These are phyloP conservation scores for Karstenula rhodostoma DNA, from an alignment of 2,329 filamentous ascomycete species.

Conservation along the genomic window DNA sequence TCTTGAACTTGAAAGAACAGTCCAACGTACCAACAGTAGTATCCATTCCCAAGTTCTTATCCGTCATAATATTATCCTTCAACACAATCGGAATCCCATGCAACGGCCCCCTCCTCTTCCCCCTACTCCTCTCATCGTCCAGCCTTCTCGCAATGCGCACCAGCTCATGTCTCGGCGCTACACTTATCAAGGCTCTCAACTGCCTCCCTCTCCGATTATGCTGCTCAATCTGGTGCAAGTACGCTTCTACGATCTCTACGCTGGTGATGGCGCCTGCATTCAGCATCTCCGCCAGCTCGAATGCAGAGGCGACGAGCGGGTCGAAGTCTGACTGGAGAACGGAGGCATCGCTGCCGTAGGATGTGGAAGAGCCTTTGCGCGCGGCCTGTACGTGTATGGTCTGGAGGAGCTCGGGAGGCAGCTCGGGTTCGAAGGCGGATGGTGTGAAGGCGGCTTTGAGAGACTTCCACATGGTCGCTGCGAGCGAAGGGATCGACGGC, in stretches of 20 bases:
- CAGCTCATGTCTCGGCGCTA: slow-evolving; percentile 48
- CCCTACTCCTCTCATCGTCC: slow-evolving; percentile 50
- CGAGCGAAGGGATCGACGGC: slow-evolving; percentile 5
- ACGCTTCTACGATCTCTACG: slow-evolving; percentile 47
- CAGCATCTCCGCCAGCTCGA: slow-evolving; percentile 42
- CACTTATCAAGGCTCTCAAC: slow-evolving; percentile 48
- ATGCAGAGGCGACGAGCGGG: slow-evolving; percentile 41
- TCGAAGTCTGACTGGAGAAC: slow-evolving; percentile 38
- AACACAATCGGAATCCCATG: slow-evolving; percentile 55
- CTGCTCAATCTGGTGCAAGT: slow-evolving; percentile 45
- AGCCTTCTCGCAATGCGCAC: slow-evolving; percentile 49
- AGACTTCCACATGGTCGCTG: slow-evolving; percentile 34
- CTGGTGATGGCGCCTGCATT: slow-evolving; percentile 40
- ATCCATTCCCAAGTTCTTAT: slow-evolving; percentile 48
- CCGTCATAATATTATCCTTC: slow-evolving; percentile 54
- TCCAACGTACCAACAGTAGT: slow-evolving; percentile 51
- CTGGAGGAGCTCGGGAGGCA: slow-evolving; percentile 28
- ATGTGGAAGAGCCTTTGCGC: slow-evolving; percentile 40
- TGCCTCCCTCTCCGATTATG: slow-evolving; percentile 48
- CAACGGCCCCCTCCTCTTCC: slow-evolving; percentile 48
- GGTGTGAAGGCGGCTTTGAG: slow-evolving; percentile 40
- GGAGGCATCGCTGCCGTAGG: slow-evolving; percentile 32
- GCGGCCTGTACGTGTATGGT: slow-evolving; percentile 23
- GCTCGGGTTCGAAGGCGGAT: slow-evolving; percentile 31
- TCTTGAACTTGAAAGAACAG: neutral